These are phyloP conservation scores for Acacia confusa DNA, from an alignment of 306 rosid genomes.

Conservation along the genomic window DNA sequence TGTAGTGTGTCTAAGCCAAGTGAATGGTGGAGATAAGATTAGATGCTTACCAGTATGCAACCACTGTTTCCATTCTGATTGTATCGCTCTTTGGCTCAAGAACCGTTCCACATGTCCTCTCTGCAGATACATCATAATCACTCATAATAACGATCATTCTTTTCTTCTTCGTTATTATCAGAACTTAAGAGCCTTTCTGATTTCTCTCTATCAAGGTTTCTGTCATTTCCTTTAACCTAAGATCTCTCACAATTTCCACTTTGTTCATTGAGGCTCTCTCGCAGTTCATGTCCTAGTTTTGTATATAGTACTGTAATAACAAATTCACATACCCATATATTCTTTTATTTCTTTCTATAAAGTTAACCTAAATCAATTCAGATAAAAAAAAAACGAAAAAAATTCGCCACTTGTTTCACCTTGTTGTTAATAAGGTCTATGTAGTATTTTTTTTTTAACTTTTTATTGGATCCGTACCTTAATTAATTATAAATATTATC, in stretches of 20 bases:
- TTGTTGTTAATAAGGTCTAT: no score
- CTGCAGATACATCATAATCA: conserved; percentile 17
- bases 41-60: conserved; percentile 20
- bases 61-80: conserved; percentile 28
- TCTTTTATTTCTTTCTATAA: background rate
- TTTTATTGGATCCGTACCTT: no score
- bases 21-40: background rate
- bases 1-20: conserved; percentile 33
- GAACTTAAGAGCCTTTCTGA: background rate
- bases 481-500: background rate
- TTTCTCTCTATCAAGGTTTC: background rate
- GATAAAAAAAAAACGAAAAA: no score
- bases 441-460: no score
- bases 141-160: background rate
- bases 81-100: conserved; percentile 30
- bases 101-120: conserved; percentile 32
- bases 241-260: background rate
- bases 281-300: background rate
- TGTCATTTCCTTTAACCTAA: background rate
- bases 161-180: background rate
- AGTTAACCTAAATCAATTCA: background rate
- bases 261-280: background rate
- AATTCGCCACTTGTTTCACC: no score
- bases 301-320: background rate
- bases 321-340: background rate